These are phyloP conservation scores for Alliaria petiolata DNA, from an alignment of 345 rosid genomes.

Conservation along the genomic window DNA sequence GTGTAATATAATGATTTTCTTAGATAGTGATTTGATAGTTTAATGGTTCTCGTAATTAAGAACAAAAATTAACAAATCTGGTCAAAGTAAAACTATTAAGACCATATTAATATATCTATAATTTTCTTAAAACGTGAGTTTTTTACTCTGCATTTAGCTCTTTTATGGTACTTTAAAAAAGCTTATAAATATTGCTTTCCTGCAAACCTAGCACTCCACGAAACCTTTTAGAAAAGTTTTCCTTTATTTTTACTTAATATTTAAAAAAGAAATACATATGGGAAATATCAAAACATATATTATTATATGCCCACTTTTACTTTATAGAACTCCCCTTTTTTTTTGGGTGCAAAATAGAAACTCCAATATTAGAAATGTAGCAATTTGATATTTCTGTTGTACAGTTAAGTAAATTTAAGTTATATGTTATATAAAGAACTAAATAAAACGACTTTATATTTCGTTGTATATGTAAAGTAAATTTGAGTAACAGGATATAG, in stretches of 20 bases:
- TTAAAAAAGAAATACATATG: background rate
- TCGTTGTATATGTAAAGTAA: too few species aligned
- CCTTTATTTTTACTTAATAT: background rate
- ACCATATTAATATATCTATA: background rate
- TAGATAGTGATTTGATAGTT: background rate
- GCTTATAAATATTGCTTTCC: background rate
- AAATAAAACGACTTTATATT: too few species aligned
- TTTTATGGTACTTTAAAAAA: slow-evolving; percentile 11
- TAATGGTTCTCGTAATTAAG: background rate
- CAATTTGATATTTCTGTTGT: background rate
- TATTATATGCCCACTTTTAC: too few species aligned
- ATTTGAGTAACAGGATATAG: too few species aligned
- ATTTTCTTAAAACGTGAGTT: background rate
- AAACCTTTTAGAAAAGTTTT: slow-evolving; percentile 27
- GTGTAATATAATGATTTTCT: background rate
- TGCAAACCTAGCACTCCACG: slow-evolving; percentile 27
- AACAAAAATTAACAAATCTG: background rate
- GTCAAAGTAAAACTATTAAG: background rate
- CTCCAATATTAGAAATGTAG: background rate
- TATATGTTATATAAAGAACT: too few species aligned
- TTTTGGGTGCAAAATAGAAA: too few species aligned
- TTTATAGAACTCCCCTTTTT: background rate
- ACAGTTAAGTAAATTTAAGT: background rate
- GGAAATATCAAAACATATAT: background rate
- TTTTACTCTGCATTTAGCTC: background rate